Conservation (phyloP, 805 yeast genomes). For the Candida tammaniensis region DNA sequence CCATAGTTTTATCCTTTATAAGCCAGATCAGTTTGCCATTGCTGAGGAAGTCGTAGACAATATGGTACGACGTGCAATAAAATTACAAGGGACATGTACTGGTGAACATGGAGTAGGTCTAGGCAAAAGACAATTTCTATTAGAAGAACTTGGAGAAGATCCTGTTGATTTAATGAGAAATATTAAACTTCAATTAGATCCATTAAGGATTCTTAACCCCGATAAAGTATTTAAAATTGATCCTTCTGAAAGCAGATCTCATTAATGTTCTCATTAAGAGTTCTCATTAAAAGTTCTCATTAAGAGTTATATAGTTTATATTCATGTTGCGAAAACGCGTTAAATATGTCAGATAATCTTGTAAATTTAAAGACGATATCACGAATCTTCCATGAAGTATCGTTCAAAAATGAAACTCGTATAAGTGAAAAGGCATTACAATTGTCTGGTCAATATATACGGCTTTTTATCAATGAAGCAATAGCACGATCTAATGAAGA, state of each 20-base stretch:
- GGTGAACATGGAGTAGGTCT: slow-evolving; percentile 86
- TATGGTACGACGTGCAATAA: slow-evolving; percentile 25
- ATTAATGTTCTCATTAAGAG: slow-evolving; percentile 5
- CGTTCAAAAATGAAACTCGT: slow-evolving; percentile 48
- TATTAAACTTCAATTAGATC: slow-evolving; percentile 67
- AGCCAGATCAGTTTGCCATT: slow-evolving; percentile 44
- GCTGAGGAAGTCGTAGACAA: slow-evolving; percentile 33
- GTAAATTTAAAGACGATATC: slow-evolving; percentile 39
- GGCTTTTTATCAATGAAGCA: slow-evolving; percentile 59
- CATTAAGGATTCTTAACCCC: slow-evolving; percentile 67
- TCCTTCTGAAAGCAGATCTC: slow-evolving; percentile 35
- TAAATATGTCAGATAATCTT: no score
- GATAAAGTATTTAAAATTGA: slow-evolving; percentile 75
- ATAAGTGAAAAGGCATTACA: slow-evolving; percentile 49
- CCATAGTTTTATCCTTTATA: slow-evolving; percentile 64
- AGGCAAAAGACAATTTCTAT: slow-evolving; percentile 63
- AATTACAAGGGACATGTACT: slow-evolving; percentile 71
- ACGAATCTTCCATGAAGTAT: slow-evolving; percentile 48
- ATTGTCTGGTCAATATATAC: slow-evolving; percentile 51
- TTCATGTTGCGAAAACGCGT: no score
- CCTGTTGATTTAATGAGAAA: slow-evolving; percentile 71
- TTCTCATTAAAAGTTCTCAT: no score
- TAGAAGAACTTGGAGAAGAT: slow-evolving; percentile 61
- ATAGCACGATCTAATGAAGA: slow-evolving; percentile 56
- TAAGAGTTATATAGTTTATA: no score